Base-by-base conservation (phyloP, 225 moss, liverwort and hornwort genomes). In the Straminergon stramineum region DNA sequence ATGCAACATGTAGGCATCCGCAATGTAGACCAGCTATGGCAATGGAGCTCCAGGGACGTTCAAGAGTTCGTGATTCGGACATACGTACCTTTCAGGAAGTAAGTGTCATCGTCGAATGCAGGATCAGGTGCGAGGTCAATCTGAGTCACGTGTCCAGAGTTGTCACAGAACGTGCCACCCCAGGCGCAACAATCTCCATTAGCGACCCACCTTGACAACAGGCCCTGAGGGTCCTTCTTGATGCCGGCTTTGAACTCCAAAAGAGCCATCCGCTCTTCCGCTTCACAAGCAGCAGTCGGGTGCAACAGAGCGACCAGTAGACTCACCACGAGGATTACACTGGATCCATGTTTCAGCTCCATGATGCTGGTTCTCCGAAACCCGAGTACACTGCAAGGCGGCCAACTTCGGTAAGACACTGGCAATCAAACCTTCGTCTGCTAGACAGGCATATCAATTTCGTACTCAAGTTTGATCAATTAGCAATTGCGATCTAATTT, bases 181-280 rank as follows among this genome's bases (percentile, higher is more conserved):
- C 93, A 91, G 45, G 67, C 15, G 90, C 93, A 93, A 69, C 90
- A 93, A 79, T 93, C 92, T 76, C 89, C 90, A 84, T 75, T 83
- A 14, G 89, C 85, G 6, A 67, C 81, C 92, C 93, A 92, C 39
- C 86, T 13, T 58, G 90, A 75, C 81, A 93, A 20, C 81, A 89
- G 6, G 63, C 62, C 78, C 52, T 69, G 28, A 3, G 90, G 17
- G 82, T 93, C 93, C 11, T 55, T 76, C 76, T 34, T 75, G 2
- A 89, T 90, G n/a, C 89, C 88, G 7, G 89, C 85, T 51, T 92
- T 92, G 87, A 91, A 93, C 18, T 61, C 87, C 88, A 93, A 45
- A 53, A 93, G 93, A 17, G 93, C 88, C 18, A 53, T 37, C 6
- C 90, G 88, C 83, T 93, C 93, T 27, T 30, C 88, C 45, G 90